Conservation (phyloP, 2,329 filamentous ascomycete genomes). For the Pyricularia grisea region DNA sequence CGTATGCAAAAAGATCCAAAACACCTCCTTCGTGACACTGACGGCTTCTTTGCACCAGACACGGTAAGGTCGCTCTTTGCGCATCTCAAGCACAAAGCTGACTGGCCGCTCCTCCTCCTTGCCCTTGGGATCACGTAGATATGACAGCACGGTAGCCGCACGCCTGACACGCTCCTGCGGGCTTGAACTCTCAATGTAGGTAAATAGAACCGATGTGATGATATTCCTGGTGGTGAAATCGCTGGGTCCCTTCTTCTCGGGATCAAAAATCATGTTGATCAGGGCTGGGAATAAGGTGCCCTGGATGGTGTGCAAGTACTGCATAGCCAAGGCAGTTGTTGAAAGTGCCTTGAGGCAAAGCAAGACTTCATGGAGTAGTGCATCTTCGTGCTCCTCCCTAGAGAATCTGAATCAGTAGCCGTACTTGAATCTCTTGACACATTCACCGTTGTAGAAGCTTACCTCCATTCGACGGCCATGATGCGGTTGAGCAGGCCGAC, state of each 20-base stretch:
- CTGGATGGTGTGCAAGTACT: constrained; percentile 73
- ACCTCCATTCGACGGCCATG: constrained; percentile 95
- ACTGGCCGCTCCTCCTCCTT: constrained; percentile 69
- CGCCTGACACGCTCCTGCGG: constrained; percentile 54
- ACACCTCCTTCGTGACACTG: constrained; percentile 94
- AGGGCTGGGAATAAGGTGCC: constrained; percentile 76
- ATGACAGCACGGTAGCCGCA: constrained; percentile 64
- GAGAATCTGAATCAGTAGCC: background rate
- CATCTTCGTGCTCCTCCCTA: constrained; percentile 93
- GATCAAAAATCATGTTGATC: constrained; percentile 83
- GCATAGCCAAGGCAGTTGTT: constrained; percentile 78
- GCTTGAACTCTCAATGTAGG: constrained; percentile 65
- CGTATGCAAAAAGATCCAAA: constrained; percentile 97
- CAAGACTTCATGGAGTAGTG: constrained; percentile 81
- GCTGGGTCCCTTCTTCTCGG: constrained; percentile 95
- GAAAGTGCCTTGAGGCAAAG: constrained; percentile 90
- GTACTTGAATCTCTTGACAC: background rate
- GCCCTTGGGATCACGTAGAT: constrained; percentile 70
- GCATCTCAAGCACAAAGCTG: constrained; percentile 84
- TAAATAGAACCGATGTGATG: constrained; percentile 81
- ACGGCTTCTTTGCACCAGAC: constrained; percentile 90
- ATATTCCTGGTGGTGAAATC: constrained; percentile 92
- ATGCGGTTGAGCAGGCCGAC: constrained; percentile 81
- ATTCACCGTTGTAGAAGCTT: constrained; percentile 23
- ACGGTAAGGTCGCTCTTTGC: constrained; percentile 76